Percentiles rank a stretch among this genome's conserved stretches.
Conservation (phyloP, 2,329 filamentous ascomycete species). For the Neocatenulostroma microsporum region DNA sequence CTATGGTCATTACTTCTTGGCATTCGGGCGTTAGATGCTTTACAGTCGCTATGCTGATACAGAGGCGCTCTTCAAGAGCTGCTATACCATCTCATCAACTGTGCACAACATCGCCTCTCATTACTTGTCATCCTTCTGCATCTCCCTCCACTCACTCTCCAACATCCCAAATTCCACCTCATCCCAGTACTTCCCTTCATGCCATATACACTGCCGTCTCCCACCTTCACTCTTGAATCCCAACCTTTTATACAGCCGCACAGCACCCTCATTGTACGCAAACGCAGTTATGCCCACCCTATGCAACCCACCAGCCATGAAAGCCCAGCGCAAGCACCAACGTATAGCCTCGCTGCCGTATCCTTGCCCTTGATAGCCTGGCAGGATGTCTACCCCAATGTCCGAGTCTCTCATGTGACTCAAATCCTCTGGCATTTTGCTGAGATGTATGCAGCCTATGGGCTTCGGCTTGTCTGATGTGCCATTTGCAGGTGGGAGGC, state of each 20-base stretch:
- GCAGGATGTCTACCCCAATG: constrained; percentile 34
- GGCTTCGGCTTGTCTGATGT: constrained; percentile 19
- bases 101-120: too few species aligned
- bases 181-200: constrained; percentile 34
- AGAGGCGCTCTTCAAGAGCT: too few species aligned
- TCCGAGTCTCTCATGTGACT: constrained; percentile 38
- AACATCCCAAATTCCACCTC: constrained; percentile 33
- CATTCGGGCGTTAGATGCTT: too few species aligned
- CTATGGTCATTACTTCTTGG: too few species aligned
- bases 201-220: constrained; percentile 36
- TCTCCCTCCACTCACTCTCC: constrained; percentile 33
- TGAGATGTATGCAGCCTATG: constrained; percentile 30
- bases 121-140: constrained; percentile 7
- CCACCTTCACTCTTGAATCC: constrained; percentile 42
- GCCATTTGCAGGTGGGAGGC: constrained; percentile 20
- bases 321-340: constrained; percentile 44
- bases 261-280: constrained; percentile 39
- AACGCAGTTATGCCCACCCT: constrained; percentile 36
- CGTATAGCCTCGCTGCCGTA: constrained; percentile 44
- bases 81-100: too few species aligned
- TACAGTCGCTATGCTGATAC: too few species aligned
- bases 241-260: constrained; percentile 38
- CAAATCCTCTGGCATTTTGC: constrained; percentile 11
- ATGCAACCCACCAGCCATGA: constrained; percentile 39
- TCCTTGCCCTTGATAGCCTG: constrained; percentile 32